Evolutionary conservation across 805 yeast genomes (phyloP).

Genomic region (Yamadazyma olivae): DNA sequence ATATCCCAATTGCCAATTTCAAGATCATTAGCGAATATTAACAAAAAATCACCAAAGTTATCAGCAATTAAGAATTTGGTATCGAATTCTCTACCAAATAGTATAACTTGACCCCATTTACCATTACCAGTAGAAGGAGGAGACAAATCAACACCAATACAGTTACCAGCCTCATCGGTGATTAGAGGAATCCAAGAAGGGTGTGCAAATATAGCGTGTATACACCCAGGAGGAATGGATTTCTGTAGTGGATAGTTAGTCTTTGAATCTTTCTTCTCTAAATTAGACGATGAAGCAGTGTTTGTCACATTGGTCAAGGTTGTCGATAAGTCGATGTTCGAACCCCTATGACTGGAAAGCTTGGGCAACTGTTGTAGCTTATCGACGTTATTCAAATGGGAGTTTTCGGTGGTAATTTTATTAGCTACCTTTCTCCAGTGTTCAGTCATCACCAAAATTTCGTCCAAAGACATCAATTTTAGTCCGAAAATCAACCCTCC

Average conservation of each 20-base stretch:
- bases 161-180: slow-evolving; percentile 87
- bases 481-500: slow-evolving; percentile 77
- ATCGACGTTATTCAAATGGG: slow-evolving; percentile 17
- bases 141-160: slow-evolving; percentile 79
- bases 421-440: slow-evolving; percentile 79
- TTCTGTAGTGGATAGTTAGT: slow-evolving; percentile 26
- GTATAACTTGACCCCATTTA: slow-evolving; percentile 83
- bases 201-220: slow-evolving; percentile 81
- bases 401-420: slow-evolving; percentile 24
- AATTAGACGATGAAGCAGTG: background rate
- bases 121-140: slow-evolving; percentile 61
- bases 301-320: slow-evolving; percentile 6
- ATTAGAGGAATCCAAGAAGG: slow-evolving; percentile 89
- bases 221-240: slow-evolving; percentile 73
- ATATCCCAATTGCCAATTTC: slow-evolving; percentile 80
- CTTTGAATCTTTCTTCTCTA: background rate
- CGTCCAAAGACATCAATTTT: slow-evolving; percentile 76
- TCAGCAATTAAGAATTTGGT: slow-evolving; percentile 82
- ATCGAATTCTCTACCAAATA: slow-evolving; percentile 94
- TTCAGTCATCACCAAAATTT: slow-evolving; percentile 73
- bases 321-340: background rate
- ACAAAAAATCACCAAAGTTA: slow-evolving; percentile 85
- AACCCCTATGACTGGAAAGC: slow-evolving; percentile 9
- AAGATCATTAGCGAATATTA: slow-evolving; percentile 80
- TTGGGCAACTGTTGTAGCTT: slow-evolving; percentile 20